Base-by-base conservation (phyloP, 2,329 filamentous ascomycete species). In the Calonectria leucothoes region DNA sequence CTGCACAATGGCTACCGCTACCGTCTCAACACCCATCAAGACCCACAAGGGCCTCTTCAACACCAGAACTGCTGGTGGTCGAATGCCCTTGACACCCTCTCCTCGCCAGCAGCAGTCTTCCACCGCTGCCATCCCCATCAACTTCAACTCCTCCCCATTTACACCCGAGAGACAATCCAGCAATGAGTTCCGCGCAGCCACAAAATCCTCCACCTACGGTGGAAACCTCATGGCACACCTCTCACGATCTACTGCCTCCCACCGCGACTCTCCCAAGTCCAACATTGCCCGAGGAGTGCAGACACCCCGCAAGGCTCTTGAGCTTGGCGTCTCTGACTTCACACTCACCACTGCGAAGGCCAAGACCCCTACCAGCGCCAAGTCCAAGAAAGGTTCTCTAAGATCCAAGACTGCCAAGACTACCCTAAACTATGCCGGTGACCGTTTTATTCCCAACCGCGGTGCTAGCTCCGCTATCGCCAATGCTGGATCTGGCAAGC, bases 381-480 rank as follows among this genome's bases (percentile, higher is more conserved):
- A 91, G 81, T 87, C 89, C 55, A 91, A 89, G 82, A 93, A 93
- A 82, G 83, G 75, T 14, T 81, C 86, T 17, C 80, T 89, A 15
- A 85, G 88, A 81, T 83, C 89, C 83, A 90, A 92, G 88, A 78
- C 89, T 74, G 94, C 85, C 82, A 97, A 97, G 91, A 96, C 94
- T 17, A 95, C 94, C 1, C 84, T 96, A 71, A 93, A 91, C 84
- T 97, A 96, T 80, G 90, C 91, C 61, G 95, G 93, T 48, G 97
- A 99, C 85, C 93, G 97, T 67, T 99, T 98, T 88, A 98, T 99
- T 78, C 96, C 97, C 78, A 98, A 98, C 88, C 94, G 97, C 37
- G 91, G 91, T 64, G 94, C 96, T 77, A 98, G 96, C 88, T 97
- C 97, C 66, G 96, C 94, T 70, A 94, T 98, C 82, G 89, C 93